Evolutionary conservation across 2,329 filamentous ascomycete genomes (phyloP), one percentile per base, ranked within the genome.

Genomic region (Pezicula carpinea): DNA sequence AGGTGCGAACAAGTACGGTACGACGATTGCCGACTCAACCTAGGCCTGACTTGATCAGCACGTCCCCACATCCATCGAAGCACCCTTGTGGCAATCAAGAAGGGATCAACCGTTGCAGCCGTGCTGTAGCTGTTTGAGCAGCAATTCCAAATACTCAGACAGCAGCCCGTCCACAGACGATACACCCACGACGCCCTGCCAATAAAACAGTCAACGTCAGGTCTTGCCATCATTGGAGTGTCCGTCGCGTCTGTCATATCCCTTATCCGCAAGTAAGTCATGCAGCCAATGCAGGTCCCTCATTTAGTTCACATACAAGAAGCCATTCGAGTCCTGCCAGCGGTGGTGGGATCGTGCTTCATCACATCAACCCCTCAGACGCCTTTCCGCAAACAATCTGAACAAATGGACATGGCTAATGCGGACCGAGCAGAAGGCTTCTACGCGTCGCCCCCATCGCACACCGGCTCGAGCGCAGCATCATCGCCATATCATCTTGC

Each of bases 401-500:
- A 23, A 10, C 10, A 15, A 2, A 40, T 40, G 38, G 38, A 40
- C 7, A 40, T 40, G 21, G 38, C 38, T 40, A 40, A 40, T 26
- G 22, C 38, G 38, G 38, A 40, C 11, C 19, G n/a, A 22, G 21
- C 38, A 40, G 38, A 40, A 26, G 18, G n/a, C 38, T 40, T 22
- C 15, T 40, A 40, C 38, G n/a, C 38, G 13, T 40, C 38, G 13
- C 38, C 38, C 3, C 8, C 13, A 19, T 40, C 38, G 38, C 22
- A 40, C 38, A 29, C 38, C 19, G 21, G 22, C 19, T 23, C 22
- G 38, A 40, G 38, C 22, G 15, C 38, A n/a, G 38, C 38, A 14
- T 42, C 47, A 41, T 41, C 46, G 17, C 43, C 47, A 29, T 29
- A 29, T 19, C 47, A 48, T 15, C 40, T 41, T 39, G 26, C 46